Base-by-base conservation (phyloP, 1,139 yeast genomes). In the Oligophagozyma castellii region DNA sequence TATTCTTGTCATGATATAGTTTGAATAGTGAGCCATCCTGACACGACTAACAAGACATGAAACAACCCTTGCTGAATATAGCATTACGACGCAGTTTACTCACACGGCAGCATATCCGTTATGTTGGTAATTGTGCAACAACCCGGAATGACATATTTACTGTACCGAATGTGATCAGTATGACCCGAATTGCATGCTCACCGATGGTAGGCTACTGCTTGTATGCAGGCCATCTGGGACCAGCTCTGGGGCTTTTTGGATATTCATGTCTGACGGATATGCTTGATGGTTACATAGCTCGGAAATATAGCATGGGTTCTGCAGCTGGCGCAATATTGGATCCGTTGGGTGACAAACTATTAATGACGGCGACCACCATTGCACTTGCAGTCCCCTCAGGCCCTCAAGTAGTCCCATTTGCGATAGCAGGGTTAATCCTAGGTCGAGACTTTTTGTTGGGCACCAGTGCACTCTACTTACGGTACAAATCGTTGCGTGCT, bases 181-280 rank as follows among this genome's bases (percentile, higher is more conserved):
- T 78, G 48, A 70, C 94, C 1, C 60, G 98, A 41, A 67, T 92
- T 11, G 56, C 68, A 3, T 61, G 84, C 2, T 75, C 98, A 0
- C 99, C 98, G 0, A 55, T 73, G 8, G 71, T 89, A 24, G 96
- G 96, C 0, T 79, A 77, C 44, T 67, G 72, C 42, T 71, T 89
- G 5, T 63, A 80, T 12, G 59, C 68, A 12, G 72, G 74, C 8
- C 67, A 78, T 24, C 58, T 77, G 2, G 55, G 61, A 10, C 58
- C 65, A 29, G 94, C 96, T 0, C 58, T 83, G 29, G 66, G 71
- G 3, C 50, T 89, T 12, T 89, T 89, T 53, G 65, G 73, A 1
- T 83, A 81, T 44, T 84, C 95, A 0, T 80, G 95, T 41, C 51
- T 84, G 7, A 86, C 98, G 0, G 99, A 92, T 51, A 75, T 80